Conservation (phyloP, 139 green algal species). For the Chlamydomonas schloesseri region DNA sequence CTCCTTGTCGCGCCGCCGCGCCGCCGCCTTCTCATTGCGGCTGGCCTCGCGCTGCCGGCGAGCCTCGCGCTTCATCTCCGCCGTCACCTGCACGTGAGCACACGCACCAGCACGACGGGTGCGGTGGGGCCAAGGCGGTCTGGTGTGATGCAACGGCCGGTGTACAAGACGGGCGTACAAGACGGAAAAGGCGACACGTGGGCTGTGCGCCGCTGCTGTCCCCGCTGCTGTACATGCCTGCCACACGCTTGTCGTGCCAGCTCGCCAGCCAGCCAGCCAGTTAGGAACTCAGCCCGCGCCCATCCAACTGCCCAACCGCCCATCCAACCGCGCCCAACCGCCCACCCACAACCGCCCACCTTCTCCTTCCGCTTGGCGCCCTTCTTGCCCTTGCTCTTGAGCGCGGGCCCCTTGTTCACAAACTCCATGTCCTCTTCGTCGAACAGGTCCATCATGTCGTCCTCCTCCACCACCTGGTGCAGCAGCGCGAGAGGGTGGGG, state of each 20-base stretch:
- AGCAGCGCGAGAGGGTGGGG: not conserved
- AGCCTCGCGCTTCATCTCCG: slow-evolving; percentile 72
- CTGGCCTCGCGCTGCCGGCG: slow-evolving; percentile 63
- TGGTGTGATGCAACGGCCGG: not conserved
- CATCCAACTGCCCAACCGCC: no score
- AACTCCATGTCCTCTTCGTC: slow-evolving; percentile 57
- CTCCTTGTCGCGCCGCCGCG: slow-evolving; percentile 62
- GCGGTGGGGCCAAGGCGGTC: not conserved
- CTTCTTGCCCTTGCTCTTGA: slow-evolving; percentile 49
- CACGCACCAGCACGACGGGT: not conserved
- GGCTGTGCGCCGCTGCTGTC: not conserved
- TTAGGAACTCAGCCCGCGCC: no score
- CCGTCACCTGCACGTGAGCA: slow-evolving; percentile 59
- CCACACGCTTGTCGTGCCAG: no score
- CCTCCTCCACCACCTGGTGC: slow-evolving; percentile 51
- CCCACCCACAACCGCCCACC: not conserved
- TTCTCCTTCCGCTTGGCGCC: slow-evolving; percentile 40
- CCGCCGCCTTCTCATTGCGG: slow-evolving; percentile 58
- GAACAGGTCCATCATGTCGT: slow-evolving; percentile 19
- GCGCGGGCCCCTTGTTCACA: slow-evolving; percentile 30
- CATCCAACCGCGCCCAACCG: not conserved
- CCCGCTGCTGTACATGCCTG: no score
- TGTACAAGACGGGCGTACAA: no score
- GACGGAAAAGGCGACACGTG: no score
- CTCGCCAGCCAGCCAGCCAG: no score